phyloP scores from a whole-genome alignment of 2,329 filamentous ascomycete species.

The Sporothrix dimorphospora region DNA sequence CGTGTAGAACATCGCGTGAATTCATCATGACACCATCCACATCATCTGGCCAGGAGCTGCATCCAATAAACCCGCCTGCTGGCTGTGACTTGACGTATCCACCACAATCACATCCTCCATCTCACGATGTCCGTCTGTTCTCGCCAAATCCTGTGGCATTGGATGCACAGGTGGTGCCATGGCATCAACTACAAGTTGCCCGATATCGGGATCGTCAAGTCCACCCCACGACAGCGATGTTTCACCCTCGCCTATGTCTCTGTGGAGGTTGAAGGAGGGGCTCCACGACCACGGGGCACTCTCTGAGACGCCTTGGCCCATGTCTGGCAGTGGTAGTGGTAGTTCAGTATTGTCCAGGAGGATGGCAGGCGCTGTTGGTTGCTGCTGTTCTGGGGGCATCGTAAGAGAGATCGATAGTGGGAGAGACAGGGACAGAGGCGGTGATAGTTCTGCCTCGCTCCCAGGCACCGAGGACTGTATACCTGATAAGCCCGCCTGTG shows the following conservation, averaged over 20 bases:
- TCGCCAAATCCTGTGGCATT: background rate
- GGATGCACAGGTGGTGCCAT: background rate
- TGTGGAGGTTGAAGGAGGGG: background rate
- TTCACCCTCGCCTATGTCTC: background rate
- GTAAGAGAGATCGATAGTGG: background rate
- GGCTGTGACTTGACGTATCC: background rate
- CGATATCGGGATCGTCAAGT: slow-evolving; percentile 8
- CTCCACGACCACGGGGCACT: background rate
- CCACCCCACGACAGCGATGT: background rate
- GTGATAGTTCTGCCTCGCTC: background rate
- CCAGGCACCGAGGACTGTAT: background rate
- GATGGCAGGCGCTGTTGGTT: background rate
- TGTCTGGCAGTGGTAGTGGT: background rate
- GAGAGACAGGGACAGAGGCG: background rate
- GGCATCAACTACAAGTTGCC: background rate
- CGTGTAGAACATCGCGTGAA: background rate
- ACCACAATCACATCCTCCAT: background rate
- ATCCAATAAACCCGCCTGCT: background rate
- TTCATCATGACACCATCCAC: slow-evolving; percentile 11
- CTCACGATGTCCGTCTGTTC: background rate
- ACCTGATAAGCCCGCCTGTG: background rate
- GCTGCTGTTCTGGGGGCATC: background rate
- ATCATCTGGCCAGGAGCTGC: background rate
- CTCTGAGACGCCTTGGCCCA: background rate
- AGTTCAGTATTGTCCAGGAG: background rate